These are phyloP conservation scores for Biscogniauxia mediterranea DNA, from an alignment of 2,329 filamentous ascomycete species.

Conservation along the genomic window DNA sequence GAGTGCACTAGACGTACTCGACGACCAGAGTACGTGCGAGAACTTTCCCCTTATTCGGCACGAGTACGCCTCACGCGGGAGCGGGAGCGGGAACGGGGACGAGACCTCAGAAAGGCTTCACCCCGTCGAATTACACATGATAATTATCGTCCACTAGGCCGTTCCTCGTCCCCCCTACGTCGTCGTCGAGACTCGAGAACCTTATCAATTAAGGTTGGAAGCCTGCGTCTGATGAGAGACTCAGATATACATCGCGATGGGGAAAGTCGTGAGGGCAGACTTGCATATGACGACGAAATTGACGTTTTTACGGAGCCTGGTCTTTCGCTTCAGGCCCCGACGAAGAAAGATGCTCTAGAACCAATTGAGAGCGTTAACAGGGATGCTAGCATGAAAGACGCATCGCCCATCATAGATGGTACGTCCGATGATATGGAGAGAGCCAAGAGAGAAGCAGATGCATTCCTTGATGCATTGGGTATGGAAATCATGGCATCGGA, in stretches of 20 bases:
- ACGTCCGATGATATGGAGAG: slow-evolving; percentile 5
- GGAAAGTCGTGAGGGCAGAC: slow-evolving; percentile 18
- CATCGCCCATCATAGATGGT: background rate
- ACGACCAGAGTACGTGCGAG: slow-evolving; percentile 1
- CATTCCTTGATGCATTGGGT: slow-evolving; percentile 18
- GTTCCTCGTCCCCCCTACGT: background rate
- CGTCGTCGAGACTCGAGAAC: slow-evolving; percentile 3
- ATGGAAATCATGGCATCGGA: slow-evolving; percentile 7
- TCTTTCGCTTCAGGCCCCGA: background rate
- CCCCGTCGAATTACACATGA: background rate
- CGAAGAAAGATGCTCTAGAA: background rate
- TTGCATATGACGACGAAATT: slow-evolving; percentile 24
- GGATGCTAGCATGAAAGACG: slow-evolving; percentile 3
- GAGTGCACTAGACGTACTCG: background rate
- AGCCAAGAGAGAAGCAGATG: slow-evolving; percentile 10
- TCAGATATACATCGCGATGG: slow-evolving; percentile 2
- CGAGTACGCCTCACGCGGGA: slow-evolving; percentile 16
- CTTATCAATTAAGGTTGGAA: background rate
- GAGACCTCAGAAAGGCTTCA: background rate
- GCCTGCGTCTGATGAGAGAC: background rate
- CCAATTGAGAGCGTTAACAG: background rate
- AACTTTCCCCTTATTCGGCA: slow-evolving; percentile 17
- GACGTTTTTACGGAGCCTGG: slow-evolving; percentile 8
- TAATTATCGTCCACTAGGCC: background rate
- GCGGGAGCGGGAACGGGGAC: background rate